Percentiles rank a stretch among this genome's conserved stretches.
Conservation (phyloP, 768 basidiomycete genomes). For the Amanita molliuscula region DNA sequence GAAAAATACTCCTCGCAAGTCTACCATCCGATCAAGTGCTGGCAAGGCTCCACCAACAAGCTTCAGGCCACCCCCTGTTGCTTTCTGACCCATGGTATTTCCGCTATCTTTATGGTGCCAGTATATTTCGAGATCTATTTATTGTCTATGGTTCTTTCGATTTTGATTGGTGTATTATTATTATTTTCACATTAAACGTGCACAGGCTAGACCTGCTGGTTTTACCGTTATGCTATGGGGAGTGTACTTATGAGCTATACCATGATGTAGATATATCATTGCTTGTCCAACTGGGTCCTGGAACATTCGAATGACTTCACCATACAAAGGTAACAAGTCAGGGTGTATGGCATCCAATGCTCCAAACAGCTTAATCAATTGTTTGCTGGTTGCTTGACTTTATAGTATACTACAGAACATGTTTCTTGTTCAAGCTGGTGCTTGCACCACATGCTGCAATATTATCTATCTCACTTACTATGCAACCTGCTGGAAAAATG, state of each 20-base stretch:
- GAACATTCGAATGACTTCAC: background rate
- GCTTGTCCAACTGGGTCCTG: background rate
- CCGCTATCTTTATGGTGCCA: background rate
- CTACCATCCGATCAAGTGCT: slow-evolving; percentile 10
- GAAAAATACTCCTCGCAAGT: slow-evolving; percentile 24
- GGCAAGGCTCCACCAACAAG: slow-evolving; percentile 27
- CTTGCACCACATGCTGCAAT: too few species aligned
- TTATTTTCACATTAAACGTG: background rate
- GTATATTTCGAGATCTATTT: background rate
- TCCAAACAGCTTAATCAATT: background rate
- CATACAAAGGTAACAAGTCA: background rate
- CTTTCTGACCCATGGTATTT: background rate
- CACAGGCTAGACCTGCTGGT: background rate
- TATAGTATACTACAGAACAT: too few species aligned
- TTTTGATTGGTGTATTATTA: background rate
- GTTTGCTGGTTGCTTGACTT: too few species aligned
- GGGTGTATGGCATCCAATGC: background rate
- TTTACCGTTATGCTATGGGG: background rate
- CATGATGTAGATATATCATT: background rate
- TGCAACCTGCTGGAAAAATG: too few species aligned
- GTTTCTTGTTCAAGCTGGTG: too few species aligned
- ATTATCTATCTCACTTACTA: too few species aligned
- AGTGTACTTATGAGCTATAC: background rate
- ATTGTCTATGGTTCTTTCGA: background rate
- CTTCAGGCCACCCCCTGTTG: slow-evolving; percentile 24